Evolutionary conservation across 2,329 filamentous ascomycete genomes (phyloP).

Genomic region (Seiridium cupressi): DNA sequence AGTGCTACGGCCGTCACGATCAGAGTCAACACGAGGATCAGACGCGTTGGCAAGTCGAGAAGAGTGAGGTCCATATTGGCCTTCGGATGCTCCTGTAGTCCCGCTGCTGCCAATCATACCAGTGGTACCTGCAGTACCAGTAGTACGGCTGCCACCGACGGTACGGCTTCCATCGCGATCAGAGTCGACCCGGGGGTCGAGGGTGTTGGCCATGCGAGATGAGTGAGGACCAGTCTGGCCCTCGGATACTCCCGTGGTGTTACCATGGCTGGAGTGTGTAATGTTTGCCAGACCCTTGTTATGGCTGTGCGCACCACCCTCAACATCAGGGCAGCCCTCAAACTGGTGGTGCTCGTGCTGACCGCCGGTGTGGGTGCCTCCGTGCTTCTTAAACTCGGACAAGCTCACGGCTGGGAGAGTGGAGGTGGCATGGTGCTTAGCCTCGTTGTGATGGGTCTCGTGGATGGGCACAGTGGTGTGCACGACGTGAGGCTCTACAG

Average conservation of each 20-base stretch:
- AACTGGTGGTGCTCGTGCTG: conserved; percentile 58
- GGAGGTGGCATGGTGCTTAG: conserved; percentile 64
- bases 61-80: conserved; percentile 26
- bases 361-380: conserved; percentile 51
- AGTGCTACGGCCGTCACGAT: conserved; percentile 27
- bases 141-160: neutral
- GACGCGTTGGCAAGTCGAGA: conserved; percentile 23
- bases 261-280: neutral
- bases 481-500: conserved; percentile 63
- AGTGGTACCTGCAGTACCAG: neutral
- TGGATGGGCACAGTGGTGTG: conserved; percentile 73
- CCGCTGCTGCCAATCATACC: neutral
- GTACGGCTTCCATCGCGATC: neutral
- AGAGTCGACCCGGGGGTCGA: neutral
- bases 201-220: neutral
- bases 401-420: conserved; percentile 63
- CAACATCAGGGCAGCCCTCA: conserved; percentile 57
- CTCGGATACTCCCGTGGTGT: neutral
- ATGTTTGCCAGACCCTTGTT: neutral
- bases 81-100: neutral
- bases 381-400: conserved; percentile 57
- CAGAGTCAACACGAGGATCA: conserved; percentile 31
- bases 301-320: conserved; percentile 26
- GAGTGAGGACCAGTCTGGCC: neutral
- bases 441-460: conserved; percentile 66